A percentile compares a stretch with the other conserved stretches of the same genome.
Evolutionary conservation across 140 eudicot species (phyloP).

Genomic region (Oenanthe javanica): DNA sequence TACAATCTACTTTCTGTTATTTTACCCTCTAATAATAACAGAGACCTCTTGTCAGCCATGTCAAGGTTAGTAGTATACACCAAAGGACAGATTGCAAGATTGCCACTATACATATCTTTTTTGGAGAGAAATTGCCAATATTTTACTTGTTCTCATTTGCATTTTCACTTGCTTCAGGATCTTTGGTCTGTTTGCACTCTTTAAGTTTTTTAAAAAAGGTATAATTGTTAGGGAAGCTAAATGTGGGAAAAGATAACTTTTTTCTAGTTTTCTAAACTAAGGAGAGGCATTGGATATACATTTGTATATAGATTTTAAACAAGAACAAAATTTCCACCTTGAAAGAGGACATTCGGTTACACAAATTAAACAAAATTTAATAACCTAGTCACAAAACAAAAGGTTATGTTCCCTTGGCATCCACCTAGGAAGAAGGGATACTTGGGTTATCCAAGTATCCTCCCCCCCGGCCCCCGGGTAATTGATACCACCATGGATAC

Average conservation of each 20-base stretch:
- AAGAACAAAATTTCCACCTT: not conserved
- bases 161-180: not conserved
- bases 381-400: not conserved
- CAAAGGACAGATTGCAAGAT: not conserved
- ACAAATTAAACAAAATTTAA: not conserved
- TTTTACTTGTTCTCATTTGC: not conserved
- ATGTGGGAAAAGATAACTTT: not conserved
- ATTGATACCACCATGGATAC: too few relatives aligned
- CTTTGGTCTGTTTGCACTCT: not conserved
- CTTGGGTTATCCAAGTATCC: too few relatives aligned
- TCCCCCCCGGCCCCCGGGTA: too few relatives aligned
- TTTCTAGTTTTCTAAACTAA: too few relatives aligned
- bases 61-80: constrained; percentile 54
- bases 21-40: constrained; percentile 65
- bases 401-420: too few relatives aligned
- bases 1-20: constrained; percentile 73
- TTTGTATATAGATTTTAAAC: not conserved
- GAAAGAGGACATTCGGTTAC: not conserved
- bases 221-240: not conserved
- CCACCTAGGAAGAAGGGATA: too few relatives aligned
- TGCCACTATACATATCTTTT: not conserved
- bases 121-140: not conserved
- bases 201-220: not conserved
- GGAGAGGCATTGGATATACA: not conserved
- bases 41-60: constrained; percentile 90